Percentiles rank a stretch among this genome's conserved stretches.
phyloP scores from a whole-genome alignment of 371 early-diverging fungal species.

The Capniomyces stellatus region DNA sequence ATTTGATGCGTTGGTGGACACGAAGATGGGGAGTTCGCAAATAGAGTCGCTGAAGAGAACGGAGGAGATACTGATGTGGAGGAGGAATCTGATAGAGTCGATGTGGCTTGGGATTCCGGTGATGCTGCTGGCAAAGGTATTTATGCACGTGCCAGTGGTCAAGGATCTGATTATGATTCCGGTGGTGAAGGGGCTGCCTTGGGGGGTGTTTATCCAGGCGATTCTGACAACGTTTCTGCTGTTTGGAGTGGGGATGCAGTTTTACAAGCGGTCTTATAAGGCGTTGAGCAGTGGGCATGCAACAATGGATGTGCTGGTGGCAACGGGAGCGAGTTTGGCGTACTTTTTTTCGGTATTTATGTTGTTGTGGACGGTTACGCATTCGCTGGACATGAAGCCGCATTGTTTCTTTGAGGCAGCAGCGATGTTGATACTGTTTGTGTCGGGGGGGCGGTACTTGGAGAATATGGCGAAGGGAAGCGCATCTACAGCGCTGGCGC shows the following conservation, averaged over 20 bases:
- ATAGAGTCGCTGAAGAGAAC: constrained; percentile 77
- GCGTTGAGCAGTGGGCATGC: constrained; percentile 59
- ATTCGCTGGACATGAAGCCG: constrained; percentile 31
- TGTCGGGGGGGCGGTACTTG: constrained; percentile 71
- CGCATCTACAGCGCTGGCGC: constrained; percentile 73
- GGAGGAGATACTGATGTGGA: constrained; percentile 72
- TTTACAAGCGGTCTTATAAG: constrained; percentile 59
- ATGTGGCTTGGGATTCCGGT: constrained; percentile 63
- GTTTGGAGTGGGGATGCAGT: constrained; percentile 66
- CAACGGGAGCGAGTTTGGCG: constrained; percentile 68
- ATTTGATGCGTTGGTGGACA: constrained; percentile 61
- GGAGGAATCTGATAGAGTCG: constrained; percentile 36
- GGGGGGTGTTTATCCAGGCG: constrained; percentile 42
- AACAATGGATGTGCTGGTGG: constrained; percentile 93
- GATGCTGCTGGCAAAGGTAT: constrained; percentile 62
- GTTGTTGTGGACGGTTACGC: constrained; percentile 31
- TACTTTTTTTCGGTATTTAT: constrained; percentile 55
- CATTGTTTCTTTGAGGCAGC: constrained; percentile 86
- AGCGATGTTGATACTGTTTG: constrained; percentile 75
- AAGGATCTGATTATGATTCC: constrained; percentile 10
- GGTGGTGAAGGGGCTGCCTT: constrained; percentile 37
- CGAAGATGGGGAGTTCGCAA: constrained; percentile 45
- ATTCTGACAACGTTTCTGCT: constrained; percentile 74
- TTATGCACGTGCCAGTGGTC: constrained; percentile 37
- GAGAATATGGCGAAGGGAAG: constrained; percentile 89